Evolutionary conservation across 2,329 filamentous ascomycete species (phyloP).

Genomic region (Xylariaceae sp.): DNA sequence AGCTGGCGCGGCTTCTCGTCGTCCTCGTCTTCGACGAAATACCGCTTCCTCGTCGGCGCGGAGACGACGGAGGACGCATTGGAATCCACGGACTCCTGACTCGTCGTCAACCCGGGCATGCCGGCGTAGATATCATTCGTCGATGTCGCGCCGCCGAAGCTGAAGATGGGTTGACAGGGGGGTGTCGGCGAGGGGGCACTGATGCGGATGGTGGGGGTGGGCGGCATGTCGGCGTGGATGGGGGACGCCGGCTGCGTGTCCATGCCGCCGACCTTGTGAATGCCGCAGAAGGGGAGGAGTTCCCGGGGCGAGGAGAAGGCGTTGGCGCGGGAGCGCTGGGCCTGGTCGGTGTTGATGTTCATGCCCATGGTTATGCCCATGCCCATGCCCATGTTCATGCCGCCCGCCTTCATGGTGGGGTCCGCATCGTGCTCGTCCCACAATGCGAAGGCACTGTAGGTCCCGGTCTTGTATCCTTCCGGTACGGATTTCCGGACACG

Average conservation of each 20-base stretch:
- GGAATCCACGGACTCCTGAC: constrained; percentile 49
- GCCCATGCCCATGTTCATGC: too few relatives aligned
- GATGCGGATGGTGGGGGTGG: constrained; percentile 19
- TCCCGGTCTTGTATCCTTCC: constrained; percentile 84
- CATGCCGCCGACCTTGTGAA: constrained; percentile 68
- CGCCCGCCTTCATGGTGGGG: background rate
- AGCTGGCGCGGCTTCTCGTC: constrained; percentile 24
- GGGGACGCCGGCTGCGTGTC: constrained; percentile 48
- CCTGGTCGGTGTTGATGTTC: constrained; percentile 13
- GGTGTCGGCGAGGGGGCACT: background rate
- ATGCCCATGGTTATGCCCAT: too few relatives aligned
- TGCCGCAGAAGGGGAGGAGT: constrained; percentile 73
- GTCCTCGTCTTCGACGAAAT: constrained; percentile 42
- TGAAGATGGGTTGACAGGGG: constrained; percentile 17
- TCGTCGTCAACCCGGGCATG: constrained; percentile 48
- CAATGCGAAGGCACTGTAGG: constrained; percentile 47
- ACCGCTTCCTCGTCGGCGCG: constrained; percentile 42
- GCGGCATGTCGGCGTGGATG: constrained; percentile 24
- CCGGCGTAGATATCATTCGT: constrained; percentile 21
- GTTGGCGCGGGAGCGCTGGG: constrained; percentile 26
- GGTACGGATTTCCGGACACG: constrained; percentile 87
- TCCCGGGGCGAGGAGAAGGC: constrained; percentile 46
- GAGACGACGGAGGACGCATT: constrained; percentile 21
- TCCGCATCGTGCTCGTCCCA: constrained; percentile 39
- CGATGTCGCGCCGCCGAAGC: constrained; percentile 13